Base-by-base conservation (phyloP, 495 filamentous ascomycete species). In the Annulohypoxylon bovei region DNA sequence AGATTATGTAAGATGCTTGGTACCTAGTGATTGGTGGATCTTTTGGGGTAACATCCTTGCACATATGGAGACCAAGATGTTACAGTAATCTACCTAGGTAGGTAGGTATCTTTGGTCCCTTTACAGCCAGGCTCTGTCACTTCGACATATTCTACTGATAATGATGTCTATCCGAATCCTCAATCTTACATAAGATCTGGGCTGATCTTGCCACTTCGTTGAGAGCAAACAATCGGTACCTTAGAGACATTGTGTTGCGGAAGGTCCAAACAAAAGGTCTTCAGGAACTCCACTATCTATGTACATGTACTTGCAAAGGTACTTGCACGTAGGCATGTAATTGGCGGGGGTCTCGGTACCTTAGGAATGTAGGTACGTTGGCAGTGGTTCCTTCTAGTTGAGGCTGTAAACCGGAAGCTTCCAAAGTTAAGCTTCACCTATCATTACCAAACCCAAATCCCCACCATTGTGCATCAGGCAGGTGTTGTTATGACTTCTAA, bases 341-440 rank as follows among this genome's bases (percentile, higher is more conserved):
- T 57, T 65, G 52, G 62, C 32, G 62, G 62, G 62, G 60, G 23
- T 40, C n/a, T 53, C 5, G 28, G 50, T 54, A 54, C 14, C 11
- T n/a, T n/a, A n/a, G n/a, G n/a, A n/a, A n/a, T n/a, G n/a, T n/a
- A 52, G 25, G 39, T 42, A 42, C 39, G 39, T 20, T 6, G 1
- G 2, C 55, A n/a, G 49, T 4, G 32, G 47, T 53, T 49, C 49
- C 47, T 37, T 40, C 37, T n/a, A 40, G 37, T 64, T 64, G 47
- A 62, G 42, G 42, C 42, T 47, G 44, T 27, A 49, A 42, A 42
- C 1, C 39, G 49, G 47, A 23, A 28, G 33, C 47, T 40, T 32
- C 35, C n/a, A 59, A 62, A 20, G 25, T 58, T 20, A 32, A 66
- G 63, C 63, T 47, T 60, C 63, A 59, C 63, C 63, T 59, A 57